These are phyloP conservation scores for Salix suchowensis DNA, from an alignment of 345 rosid genomes.

Conservation along the genomic window DNA sequence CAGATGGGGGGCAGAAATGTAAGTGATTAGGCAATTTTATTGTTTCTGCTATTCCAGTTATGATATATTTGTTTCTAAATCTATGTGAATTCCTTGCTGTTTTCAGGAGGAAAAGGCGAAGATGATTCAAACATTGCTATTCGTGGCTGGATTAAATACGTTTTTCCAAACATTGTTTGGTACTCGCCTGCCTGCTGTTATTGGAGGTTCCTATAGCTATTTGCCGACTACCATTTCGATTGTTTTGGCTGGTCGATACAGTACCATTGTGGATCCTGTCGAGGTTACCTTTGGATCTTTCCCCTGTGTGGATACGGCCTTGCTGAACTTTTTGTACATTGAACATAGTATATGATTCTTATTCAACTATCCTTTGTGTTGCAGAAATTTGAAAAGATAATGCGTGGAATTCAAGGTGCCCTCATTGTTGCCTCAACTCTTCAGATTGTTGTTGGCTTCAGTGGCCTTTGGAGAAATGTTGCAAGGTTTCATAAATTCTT, in stretches of 20 bases:
- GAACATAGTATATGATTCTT: background rate
- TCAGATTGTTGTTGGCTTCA: constrained; percentile 86
- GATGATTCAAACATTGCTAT: constrained; percentile 84
- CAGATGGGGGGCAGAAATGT: constrained; percentile 99
- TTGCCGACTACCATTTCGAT: constrained; percentile 82
- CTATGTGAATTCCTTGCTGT: background rate
- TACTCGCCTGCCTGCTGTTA: constrained; percentile 85
- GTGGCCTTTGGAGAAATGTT: constrained; percentile 98
- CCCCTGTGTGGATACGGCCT: background rate
- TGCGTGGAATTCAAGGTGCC: constrained; percentile 88
- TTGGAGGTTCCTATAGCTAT: constrained; percentile 78
- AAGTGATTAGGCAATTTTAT: constrained; percentile 16
- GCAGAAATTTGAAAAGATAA: constrained; percentile 84
- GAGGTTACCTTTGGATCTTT: constrained; percentile 50
- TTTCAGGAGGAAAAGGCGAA: constrained; percentile 85
- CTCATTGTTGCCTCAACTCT: constrained; percentile 93
- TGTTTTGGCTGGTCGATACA: constrained; percentile 78
- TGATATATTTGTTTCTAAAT: constrained; percentile 1
- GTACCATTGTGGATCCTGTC: constrained; percentile 65
- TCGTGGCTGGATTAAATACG: constrained; percentile 90
- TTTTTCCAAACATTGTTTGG: constrained; percentile 73
- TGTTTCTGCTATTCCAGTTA: constrained; percentile 5
- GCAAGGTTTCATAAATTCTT: constrained; percentile 46
- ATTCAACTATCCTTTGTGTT: constrained; percentile 9
- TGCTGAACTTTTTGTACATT: background rate